Base-by-base conservation (phyloP, 371 early-diverging fungal genomes). In the Mucor lusitanicus region DNA sequence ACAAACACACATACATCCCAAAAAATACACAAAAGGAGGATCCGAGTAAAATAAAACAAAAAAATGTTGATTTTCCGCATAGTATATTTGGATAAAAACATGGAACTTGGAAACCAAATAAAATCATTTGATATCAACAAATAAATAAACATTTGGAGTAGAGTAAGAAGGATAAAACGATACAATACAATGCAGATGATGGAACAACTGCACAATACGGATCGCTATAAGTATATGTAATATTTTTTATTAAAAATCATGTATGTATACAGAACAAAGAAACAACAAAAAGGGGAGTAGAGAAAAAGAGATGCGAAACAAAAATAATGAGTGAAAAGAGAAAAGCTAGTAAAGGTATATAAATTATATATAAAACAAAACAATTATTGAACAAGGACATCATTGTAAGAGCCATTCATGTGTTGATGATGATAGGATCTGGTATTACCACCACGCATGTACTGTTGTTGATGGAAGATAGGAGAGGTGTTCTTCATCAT, bases 351-450 rank as follows among this genome's bases (percentile, higher is more conserved):
- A 57, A 8, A 33, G 30, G 57, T 57, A 46, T 62, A 62, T 39
- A 30, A 39, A 19, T 54, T 53, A 63, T 53, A 63, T 37, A 39
- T 46, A 40, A 17, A 50, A 37, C 35, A 63, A 21, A 48, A 21
- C 17, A 39, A 63, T 54, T 63, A 63, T 63, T 63, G 63, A 25
- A 63, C 63, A 63, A 63, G 63, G 8, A 63, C 63, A 54, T 63
- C 54, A 28, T 63, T 25, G 23, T 50, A 48, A 8, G 28, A 33
- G 42, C 48, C 48, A 44, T 60, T 40, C 61, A 48, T 46, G 23
- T 53, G 27, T 15, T 53, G 53, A 13, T 53, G 6, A 13, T 53
- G 53, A 33, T 46, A 33, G 21, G 32, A 13, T 61, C 48, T 27
- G 32, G 30, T 19, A 37, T 37, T 59, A 53, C 48, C 50, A 30